These are phyloP conservation scores for Exophiala calicioides DNA, from an alignment of 2,329 filamentous ascomycete genomes.

Conservation along the genomic window DNA sequence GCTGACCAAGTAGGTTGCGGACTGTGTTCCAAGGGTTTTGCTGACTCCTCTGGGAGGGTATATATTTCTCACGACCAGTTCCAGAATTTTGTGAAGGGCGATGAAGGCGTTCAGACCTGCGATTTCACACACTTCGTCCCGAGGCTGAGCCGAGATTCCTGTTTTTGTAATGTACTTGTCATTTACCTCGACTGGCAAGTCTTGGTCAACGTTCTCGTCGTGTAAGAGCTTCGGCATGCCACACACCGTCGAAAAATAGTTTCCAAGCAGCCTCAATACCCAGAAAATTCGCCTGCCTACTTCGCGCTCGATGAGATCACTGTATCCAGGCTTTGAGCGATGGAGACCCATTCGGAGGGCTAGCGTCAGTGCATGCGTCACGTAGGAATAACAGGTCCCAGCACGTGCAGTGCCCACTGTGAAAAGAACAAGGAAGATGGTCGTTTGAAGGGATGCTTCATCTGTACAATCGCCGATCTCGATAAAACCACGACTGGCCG, in stretches of 20 bases:
- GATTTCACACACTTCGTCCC: constrained; percentile 1
- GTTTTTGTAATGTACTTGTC: constrained; percentile 5
- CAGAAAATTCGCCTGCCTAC: constrained; percentile 6
- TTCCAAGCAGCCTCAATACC: constrained; percentile 5
- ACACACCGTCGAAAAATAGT: constrained; percentile 1
- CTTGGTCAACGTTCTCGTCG: constrained; percentile 12
- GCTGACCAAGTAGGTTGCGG: constrained; percentile 4
- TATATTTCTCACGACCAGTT: constrained; percentile 4
- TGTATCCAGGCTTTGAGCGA: constrained; percentile 1
- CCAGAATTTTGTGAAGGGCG: constrained; percentile 7
- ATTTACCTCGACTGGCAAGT: constrained; percentile 3
- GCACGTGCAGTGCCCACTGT: constrained; percentile 2
- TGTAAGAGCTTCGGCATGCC: constrained; percentile 8
- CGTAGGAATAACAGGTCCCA: constrained; percentile 6
- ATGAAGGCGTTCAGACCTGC: constrained; percentile 5
- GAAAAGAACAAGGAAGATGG: constrained; percentile 8
- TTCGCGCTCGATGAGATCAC: constrained; percentile 4
- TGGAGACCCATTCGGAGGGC: constrained; percentile 9
- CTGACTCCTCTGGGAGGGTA: constrained; percentile 8
- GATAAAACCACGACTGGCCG: constrained; percentile 7
- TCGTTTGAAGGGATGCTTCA: constrained; percentile 1
- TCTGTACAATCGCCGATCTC: constrained; percentile 5
- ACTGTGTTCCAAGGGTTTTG: constrained; percentile 1
- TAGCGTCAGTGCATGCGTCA: constrained; percentile 7
- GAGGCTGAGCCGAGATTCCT: constrained; percentile 1